Base-by-base conservation (phyloP, 1,139 yeast species). In the Diutina catenulata region DNA sequence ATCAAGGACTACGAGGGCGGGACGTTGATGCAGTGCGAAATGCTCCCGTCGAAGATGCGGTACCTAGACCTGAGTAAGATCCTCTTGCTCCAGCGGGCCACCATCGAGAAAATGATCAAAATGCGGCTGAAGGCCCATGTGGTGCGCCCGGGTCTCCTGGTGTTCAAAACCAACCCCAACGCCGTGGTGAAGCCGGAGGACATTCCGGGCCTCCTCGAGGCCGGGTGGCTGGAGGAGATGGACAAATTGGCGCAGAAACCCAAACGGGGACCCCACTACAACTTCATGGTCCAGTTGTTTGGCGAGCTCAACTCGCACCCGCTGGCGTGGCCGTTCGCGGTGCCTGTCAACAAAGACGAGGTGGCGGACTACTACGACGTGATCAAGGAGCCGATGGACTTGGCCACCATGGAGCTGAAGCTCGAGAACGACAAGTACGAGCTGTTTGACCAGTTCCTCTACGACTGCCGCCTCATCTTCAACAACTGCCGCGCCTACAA, bases 1-100 rank as follows among this genome's bases (percentile, higher is more conserved):
- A 91, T 91, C 53, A 91, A 93, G 59, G 98, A 91, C 64, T 91
- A 91, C 57, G 99, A 91, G 62, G 99, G 99, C 27, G 98, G 98
- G 49, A 93, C 98, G 0, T 64, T 91, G 43, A 91, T 91, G 97
- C 97, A 93, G 59, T 93, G 98, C 55, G 65, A 91, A 1, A 88
- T 88, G 95, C 64, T 91, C 39, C 96, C 97, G 0, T 64, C 75
- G 36, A 78, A 83, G 40, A 48, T 67, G 36, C 71, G 98, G 45
- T 91, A 93, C 56, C 66, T 91, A 36, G 98, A 93, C 55, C 81
- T 87, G 49, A 80, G 81, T 3, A 88, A 88, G 56, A 84, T 91
- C 31, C 60, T 93, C 38, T 62, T 91, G 37, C 60, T 88, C 23
- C 98, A 91, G 53, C 83, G 83, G 52, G 96, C 96, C 0, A 94